phyloP scores from a whole-genome alignment of 768 basidiomycete species.

The Macrolepiota dolichaula region DNA sequence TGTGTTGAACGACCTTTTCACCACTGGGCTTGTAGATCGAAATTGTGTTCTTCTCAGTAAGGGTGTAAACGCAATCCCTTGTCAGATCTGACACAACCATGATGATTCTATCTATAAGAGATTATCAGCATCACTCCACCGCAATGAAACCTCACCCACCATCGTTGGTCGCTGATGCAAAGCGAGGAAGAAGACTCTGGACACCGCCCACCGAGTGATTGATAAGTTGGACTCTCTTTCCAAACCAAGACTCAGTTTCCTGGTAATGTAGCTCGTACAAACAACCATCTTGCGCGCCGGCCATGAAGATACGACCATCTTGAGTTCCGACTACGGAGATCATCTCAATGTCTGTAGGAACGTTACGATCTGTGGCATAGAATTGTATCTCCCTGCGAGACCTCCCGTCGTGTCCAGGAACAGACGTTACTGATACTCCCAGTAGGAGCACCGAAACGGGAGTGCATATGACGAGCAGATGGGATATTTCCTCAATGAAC shows the following conservation, averaged over 20 bases:
- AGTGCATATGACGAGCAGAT: slow-evolving; percentile 87
- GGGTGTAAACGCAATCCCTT: slow-evolving; percentile 75
- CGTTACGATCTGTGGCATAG: slow-evolving; percentile 84
- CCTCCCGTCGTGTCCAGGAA: slow-evolving; percentile 36
- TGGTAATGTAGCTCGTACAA: slow-evolving; percentile 93
- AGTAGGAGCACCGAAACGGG: slow-evolving; percentile 80
- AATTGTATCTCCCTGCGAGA: slow-evolving; percentile 75
- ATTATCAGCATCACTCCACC: neutral
- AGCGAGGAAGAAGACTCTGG: slow-evolving; percentile 75
- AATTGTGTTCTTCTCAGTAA: slow-evolving; percentile 63
- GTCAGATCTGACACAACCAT: slow-evolving; percentile 62
- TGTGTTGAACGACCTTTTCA: slow-evolving; percentile 64
- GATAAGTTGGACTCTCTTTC: slow-evolving; percentile 76
- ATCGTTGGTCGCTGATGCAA: slow-evolving; percentile 58
- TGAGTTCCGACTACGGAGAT: slow-evolving; percentile 72
- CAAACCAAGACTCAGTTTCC: slow-evolving; percentile 89
- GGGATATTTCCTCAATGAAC: slow-evolving; percentile 90
- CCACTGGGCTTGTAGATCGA: slow-evolving; percentile 61
- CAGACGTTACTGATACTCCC: slow-evolving; percentile 63
- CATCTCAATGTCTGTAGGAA: slow-evolving; percentile 83
- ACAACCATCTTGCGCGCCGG: slow-evolving; percentile 78
- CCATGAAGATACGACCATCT: slow-evolving; percentile 91
- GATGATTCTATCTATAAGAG: slow-evolving; percentile 62
- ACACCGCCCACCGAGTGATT: slow-evolving; percentile 84
- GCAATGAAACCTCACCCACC: slow-evolving; percentile 42